Base-by-base conservation (phyloP, 2,329 filamentous ascomycete genomes). In the Fusarium falciforme region DNA sequence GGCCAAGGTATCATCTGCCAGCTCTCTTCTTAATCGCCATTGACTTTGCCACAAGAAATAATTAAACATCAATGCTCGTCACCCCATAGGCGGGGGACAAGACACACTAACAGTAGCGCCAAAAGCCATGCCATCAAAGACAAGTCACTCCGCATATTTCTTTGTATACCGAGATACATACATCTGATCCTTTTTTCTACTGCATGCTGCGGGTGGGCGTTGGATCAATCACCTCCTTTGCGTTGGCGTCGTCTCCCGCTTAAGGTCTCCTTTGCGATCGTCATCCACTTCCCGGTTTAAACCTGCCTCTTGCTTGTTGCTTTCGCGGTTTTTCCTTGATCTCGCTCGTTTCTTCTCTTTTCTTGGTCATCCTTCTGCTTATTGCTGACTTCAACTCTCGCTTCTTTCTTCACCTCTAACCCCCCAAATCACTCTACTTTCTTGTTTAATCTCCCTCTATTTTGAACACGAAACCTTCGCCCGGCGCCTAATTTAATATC, bases 221-320 rank as follows among this genome's bases (percentile, higher is more conserved):
- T 63, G 47, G 71, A 74, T 71, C 70, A 66, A 71, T 65, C 61
- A 59, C 49, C 55, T 58, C 55, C 55, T 58, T 58, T 36, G 55
- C 35, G 33, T n/a, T 29, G 55, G 17, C 52, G 29, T 55, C 20
- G 31, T 49, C 36, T n/a, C 66, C 58, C 47, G 66, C n/a, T 73
- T 52, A 44, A 64, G 58, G 33, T 40, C 76, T 68, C 69, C 75
- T 74, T 73, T 70, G 70, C 63, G 72, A 79, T 78, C 75, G 76
- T 78, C 77, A 72, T 78, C 72, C 71, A 76, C 69, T 77, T 76
- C 73, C 73, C 65, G 65, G 73, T 76, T 76, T 76, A 62, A 57
- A 68, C 55, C 55, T 72, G 59, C 20, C 52, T 68, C 40, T 66
- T 55, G 27, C 35, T 70, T 72, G 38, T 72, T 59, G 59, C 61